Conservation (phyloP, 805 yeast genomes). For the Candida maesae region DNA sequence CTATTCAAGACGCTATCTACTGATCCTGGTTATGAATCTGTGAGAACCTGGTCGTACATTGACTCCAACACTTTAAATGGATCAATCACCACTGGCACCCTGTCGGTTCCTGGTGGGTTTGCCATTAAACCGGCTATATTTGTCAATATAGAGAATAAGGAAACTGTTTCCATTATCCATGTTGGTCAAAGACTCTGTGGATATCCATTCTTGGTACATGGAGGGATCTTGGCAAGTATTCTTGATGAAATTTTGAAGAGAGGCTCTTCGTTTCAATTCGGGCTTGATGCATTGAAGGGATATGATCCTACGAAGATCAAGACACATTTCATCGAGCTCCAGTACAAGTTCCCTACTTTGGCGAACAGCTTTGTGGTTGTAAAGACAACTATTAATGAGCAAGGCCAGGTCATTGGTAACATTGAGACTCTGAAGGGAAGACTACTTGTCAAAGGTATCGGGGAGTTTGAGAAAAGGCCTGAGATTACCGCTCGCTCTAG, state of each 20-base stretch:
- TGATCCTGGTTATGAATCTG: conserved; percentile 35
- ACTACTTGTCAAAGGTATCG: conserved; percentile 53
- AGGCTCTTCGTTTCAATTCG: conserved; percentile 38
- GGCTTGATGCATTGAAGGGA: conserved; percentile 30
- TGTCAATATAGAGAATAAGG: conserved; percentile 49
- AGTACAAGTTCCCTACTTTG: conserved; percentile 68
- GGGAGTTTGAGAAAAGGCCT: conserved; percentile 33
- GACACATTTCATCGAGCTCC: conserved; percentile 44
- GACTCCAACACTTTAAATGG: conserved; percentile 35
- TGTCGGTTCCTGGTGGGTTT: conserved; percentile 75
- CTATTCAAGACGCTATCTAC: conserved; percentile 44
- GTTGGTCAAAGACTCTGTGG: conserved; percentile 79
- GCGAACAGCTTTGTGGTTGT: conserved; percentile 75
- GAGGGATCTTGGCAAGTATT: conserved; percentile 80
- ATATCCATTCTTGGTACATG: conserved; percentile 83
- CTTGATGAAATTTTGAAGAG: conserved; percentile 73
- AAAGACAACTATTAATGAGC: conserved; percentile 41
- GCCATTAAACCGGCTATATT: conserved; percentile 70
- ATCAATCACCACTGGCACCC: conserved; percentile 44
- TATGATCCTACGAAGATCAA: conserved; percentile 40
- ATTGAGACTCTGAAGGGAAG: conserved; percentile 52
- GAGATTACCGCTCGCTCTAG: not conserved
- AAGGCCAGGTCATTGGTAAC: conserved; percentile 43
- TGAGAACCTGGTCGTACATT: conserved; percentile 43
- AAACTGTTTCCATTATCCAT: conserved; percentile 66